phyloP scores from a whole-genome alignment of 2,329 filamentous ascomycete genomes.

The Exophiala phaeomuriformis region DNA sequence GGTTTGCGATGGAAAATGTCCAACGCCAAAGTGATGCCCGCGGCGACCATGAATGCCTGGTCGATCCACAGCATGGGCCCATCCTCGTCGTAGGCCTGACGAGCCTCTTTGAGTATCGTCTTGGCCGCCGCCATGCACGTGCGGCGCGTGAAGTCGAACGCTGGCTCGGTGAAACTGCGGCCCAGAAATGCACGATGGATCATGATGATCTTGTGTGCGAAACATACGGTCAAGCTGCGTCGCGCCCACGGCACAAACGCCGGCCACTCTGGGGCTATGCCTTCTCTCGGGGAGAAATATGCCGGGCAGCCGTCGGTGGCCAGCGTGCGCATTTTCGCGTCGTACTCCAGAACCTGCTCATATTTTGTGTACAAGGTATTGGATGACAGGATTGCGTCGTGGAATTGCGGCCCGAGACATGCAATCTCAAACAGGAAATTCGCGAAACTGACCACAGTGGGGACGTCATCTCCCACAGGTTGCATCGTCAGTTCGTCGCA shows the following conservation, averaged over 20 bases:
- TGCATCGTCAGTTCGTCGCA: constrained; percentile 34
- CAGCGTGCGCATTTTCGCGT: constrained; percentile 33
- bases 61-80: constrained; percentile 41
- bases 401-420: constrained; percentile 34
- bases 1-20: constrained; percentile 33
- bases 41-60: constrained; percentile 38
- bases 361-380: constrained; percentile 37
- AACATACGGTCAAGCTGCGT: constrained; percentile 35
- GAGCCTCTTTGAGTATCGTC: constrained; percentile 37
- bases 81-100: constrained; percentile 30
- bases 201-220: constrained; percentile 41
- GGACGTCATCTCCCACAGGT: constrained; percentile 22
- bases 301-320: constrained; percentile 32
- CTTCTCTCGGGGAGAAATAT: constrained; percentile 32
- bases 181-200: constrained; percentile 38
- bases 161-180: constrained; percentile 37
- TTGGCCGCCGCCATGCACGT: constrained; percentile 38
- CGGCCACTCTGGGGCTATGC: constrained; percentile 35
- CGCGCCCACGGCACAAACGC: constrained; percentile 37
- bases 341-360: constrained; percentile 37
- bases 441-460: constrained; percentile 32
- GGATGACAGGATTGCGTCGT: constrained; percentile 34
- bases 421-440: constrained; percentile 36
- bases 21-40: constrained; percentile 36
- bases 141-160: constrained; percentile 39